Evolutionary conservation across 148 eudicot species (phyloP).

Genomic region (Bassia scoparia): DNA sequence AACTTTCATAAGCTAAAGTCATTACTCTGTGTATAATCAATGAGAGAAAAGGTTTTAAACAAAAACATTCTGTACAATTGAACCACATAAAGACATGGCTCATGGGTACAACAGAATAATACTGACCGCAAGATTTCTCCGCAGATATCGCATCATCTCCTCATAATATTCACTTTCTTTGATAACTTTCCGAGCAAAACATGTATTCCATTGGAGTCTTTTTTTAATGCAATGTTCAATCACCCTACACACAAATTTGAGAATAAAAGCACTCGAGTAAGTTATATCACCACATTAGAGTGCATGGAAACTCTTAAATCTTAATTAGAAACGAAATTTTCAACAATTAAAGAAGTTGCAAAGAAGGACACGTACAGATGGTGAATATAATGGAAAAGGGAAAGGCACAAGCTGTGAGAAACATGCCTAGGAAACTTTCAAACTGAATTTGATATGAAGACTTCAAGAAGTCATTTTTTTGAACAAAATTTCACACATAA

Average conservation of each 20-base stretch:
- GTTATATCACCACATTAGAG: no score
- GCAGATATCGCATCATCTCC: slow-evolving; percentile 90
- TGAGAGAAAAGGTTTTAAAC: neutral
- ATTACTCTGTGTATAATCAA: no score
- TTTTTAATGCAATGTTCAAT: slow-evolving; percentile 87
- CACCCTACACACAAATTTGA: slow-evolving; percentile 46
- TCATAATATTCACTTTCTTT: slow-evolving; percentile 96
- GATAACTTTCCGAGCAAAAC: slow-evolving; percentile 81
- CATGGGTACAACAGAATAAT: slow-evolving; percentile 9
- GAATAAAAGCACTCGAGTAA: neutral
- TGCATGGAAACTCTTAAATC: neutral
- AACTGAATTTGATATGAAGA: no score
- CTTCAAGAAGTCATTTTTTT: neutral
- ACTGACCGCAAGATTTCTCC: slow-evolving; percentile 86
- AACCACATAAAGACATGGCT: slow-evolving; percentile 9
- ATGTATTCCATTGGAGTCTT: slow-evolving; percentile 77
- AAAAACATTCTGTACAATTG: neutral
- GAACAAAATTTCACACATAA: no score
- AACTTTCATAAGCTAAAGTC: neutral
- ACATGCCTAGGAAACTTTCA: no score
- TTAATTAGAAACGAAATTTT: neutral
- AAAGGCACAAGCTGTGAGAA: neutral
- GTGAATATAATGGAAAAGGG: neutral
- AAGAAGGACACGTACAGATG: neutral
- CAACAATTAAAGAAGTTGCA: neutral